Evolutionary conservation across 2,329 filamentous ascomycete genomes (phyloP).

Genomic region (Fusarium sp.): DNA sequence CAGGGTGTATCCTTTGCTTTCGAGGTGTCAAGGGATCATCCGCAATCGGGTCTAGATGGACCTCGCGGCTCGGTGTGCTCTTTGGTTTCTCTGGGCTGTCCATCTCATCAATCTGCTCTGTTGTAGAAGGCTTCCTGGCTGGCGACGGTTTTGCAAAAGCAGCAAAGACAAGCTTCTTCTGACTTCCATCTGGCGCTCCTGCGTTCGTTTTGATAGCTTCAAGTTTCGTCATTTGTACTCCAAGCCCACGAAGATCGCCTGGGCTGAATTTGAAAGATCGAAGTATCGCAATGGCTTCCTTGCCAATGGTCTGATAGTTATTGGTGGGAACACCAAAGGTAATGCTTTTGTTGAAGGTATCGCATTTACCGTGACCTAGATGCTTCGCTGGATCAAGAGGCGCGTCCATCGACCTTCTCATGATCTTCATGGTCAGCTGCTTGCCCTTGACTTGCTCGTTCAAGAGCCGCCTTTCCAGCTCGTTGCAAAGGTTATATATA

Average conservation of each 20-base stretch:
- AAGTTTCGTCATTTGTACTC: conserved; percentile 91
- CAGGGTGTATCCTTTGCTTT: conserved; percentile 63
- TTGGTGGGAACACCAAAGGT: conserved; percentile 86
- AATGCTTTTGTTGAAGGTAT: conserved; percentile 89
- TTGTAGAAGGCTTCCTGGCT: conserved; percentile 51
- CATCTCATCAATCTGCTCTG: conserved; percentile 62
- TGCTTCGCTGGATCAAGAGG: conserved; percentile 92
- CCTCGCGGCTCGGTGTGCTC: conserved; percentile 41
- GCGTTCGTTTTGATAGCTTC: conserved; percentile 73
- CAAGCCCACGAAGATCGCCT: conserved; percentile 90
- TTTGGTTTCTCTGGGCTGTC: conserved; percentile 49
- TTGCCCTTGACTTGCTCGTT: conserved; percentile 87
- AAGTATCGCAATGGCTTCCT: conserved; percentile 85
- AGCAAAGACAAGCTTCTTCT: conserved; percentile 79
- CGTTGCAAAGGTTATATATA: conserved; percentile 80
- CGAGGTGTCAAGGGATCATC: conserved; percentile 62
- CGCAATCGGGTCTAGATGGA: conserved; percentile 60
- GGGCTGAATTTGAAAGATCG: conserved; percentile 83
- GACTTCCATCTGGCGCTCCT: conserved; percentile 73
- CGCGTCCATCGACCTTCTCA: conserved; percentile 84
- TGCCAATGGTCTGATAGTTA: conserved; percentile 71
- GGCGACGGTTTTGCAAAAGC: conserved; percentile 53
- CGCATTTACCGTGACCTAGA: conserved; percentile 92
- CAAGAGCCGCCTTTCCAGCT: conserved; percentile 79
- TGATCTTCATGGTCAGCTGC: conserved; percentile 92